A percentile compares a stretch with the other conserved stretches of the same genome.
phyloP scores from a whole-genome alignment of 768 basidiomycete genomes.

The Lentinula edodes region DNA sequence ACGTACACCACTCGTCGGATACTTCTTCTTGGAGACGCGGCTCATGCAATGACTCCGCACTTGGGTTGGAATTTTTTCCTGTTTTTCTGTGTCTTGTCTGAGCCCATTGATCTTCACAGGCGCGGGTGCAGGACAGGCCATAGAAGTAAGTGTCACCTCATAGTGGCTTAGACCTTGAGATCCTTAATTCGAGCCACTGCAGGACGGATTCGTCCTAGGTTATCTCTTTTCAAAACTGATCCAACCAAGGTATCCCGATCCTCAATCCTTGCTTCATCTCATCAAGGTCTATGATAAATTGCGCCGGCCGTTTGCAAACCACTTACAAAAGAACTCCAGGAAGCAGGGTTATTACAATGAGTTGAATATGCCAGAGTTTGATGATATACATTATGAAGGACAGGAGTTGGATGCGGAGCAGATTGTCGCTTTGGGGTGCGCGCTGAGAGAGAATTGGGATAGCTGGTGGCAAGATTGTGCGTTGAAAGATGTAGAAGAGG shows the following conservation, averaged over 20 bases:
- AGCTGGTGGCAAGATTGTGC: slow-evolving; percentile 3
- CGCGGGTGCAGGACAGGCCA: slow-evolving; percentile 23
- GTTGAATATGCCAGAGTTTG: slow-evolving; percentile 10
- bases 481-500: background rate
- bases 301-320: slow-evolving; percentile 21
- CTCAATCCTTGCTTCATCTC: slow-evolving; percentile 12
- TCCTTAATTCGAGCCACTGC: background rate
- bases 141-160: slow-evolving; percentile 14
- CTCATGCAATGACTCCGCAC: slow-evolving; percentile 22
- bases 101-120: background rate
- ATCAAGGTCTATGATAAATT: slow-evolving; percentile 23
- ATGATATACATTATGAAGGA: background rate
- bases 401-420: background rate
- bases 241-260: slow-evolving; percentile 1
- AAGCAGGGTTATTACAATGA: slow-evolving; percentile 7
- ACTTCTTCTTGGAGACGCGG: slow-evolving; percentile 31
- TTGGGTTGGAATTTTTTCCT: slow-evolving; percentile 9
- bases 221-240: slow-evolving; percentile 13
- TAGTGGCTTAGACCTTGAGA: background rate
- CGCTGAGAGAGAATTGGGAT: background rate
- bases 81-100: background rate
- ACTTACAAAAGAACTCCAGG: background rate
- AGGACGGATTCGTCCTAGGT: slow-evolving; percentile 34
- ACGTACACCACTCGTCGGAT: slow-evolving; percentile 22
- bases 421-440: background rate